phyloP scores from a whole-genome alignment of 108 stramenopile species.

The Stephanodiscus minutulus region DNA sequence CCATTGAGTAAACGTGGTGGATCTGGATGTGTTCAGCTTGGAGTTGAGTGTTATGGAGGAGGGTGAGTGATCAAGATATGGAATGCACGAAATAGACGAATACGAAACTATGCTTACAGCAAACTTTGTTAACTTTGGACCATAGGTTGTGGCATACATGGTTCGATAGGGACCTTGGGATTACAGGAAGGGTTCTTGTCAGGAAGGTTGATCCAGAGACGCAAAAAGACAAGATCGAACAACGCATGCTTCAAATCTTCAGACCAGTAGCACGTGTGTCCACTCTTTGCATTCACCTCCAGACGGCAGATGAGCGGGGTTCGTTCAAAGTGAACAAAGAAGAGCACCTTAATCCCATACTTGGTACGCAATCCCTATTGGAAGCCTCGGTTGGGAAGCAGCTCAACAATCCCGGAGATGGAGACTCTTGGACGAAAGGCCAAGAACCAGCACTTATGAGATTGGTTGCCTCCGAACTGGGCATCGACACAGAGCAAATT shows the following conservation, averaged over 20 bases:
- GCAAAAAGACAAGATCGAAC: conserved; percentile 50
- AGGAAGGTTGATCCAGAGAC: conserved; percentile 35
- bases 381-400: conserved; percentile 60
- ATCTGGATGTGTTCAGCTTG: conserved; percentile 66
- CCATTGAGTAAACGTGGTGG: conserved; percentile 63
- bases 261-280: conserved; percentile 88
- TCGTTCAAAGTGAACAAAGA: conserved; percentile 88
- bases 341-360: conserved; percentile 83
- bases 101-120: neutral
- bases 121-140: neutral
- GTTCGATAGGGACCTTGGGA: conserved; percentile 77
- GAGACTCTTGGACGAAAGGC: conserved; percentile 57
- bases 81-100: neutral
- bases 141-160: conserved; percentile 77
- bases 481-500: conserved; percentile 69
- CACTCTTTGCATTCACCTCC: conserved; percentile 92
- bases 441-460: conserved; percentile 87
- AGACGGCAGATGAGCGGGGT: conserved; percentile 80
- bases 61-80: conserved; percentile 34
- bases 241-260: conserved; percentile 65
- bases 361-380: conserved; percentile 69
- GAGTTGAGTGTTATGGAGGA: conserved; percentile 85
- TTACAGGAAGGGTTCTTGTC: conserved; percentile 70
- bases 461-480: conserved; percentile 78
- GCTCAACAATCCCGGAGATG: conserved; percentile 46